Conservation (phyloP, 352 stramenopile species). For the Plasmopara viticola region DNA sequence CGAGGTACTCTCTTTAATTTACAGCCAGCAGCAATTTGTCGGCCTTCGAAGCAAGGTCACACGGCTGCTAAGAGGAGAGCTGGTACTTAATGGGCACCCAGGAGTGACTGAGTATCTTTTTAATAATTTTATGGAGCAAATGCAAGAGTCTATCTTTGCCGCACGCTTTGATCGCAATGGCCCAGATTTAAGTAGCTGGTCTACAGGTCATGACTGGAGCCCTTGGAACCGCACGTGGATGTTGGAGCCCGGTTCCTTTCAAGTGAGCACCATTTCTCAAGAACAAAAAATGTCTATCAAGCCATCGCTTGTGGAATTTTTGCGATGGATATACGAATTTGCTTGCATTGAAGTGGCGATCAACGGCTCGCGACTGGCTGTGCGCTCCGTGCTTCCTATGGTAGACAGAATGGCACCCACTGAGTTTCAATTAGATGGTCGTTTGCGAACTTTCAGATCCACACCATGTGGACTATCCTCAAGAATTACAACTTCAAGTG, state of each 20-base stretch:
- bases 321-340: conserved; percentile 2
- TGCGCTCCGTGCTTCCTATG: conserved; percentile 2
- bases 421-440: conserved; percentile 1
- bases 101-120: not conserved
- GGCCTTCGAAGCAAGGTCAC: conserved; percentile 1
- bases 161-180: not conserved
- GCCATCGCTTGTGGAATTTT: conserved; percentile 5
- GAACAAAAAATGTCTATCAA: not conserved
- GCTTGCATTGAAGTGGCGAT: not conserved
- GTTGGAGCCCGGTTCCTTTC: not conserved
- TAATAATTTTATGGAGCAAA: not conserved
- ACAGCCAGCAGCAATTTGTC: not conserved
- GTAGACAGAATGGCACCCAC: not conserved
- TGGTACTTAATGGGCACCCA: not conserved
- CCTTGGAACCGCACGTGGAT: conserved; percentile 1
- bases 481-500: not conserved
- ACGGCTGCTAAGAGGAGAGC: not conserved
- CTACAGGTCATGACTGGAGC: not conserved
- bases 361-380: not conserved
- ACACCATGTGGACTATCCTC: conserved; percentile 2
- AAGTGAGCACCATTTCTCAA: conserved; percentile 1
- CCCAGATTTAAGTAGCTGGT: not conserved
- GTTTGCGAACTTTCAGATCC: conserved; percentile 1
- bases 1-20: conserved; percentile 4
- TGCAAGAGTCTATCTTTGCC: not conserved